These are phyloP conservation scores for Graphiopsis chlorocephala DNA, from an alignment of 2,329 filamentous ascomycete genomes.

Conservation along the genomic window DNA sequence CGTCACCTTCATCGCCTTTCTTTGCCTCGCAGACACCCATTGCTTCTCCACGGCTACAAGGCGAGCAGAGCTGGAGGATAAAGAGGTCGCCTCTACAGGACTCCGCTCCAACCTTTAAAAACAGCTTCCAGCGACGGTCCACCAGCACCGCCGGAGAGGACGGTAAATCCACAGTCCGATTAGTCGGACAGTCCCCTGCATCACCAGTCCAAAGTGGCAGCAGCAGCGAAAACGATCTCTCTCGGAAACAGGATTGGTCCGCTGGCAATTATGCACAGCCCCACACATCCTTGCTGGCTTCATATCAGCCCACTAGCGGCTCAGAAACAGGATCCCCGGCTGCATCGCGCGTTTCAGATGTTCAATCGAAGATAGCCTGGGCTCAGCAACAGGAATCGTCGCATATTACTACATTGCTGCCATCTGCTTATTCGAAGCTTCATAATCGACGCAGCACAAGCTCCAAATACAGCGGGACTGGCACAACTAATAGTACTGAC, in stretches of 20 bases:
- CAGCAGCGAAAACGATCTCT: slow-evolving; percentile 17
- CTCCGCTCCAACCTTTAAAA: slow-evolving; percentile 27
- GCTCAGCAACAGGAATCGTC: slow-evolving; percentile 23
- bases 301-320: slow-evolving; percentile 26
- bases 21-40: slow-evolving; percentile 25
- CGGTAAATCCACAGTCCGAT: slow-evolving; percentile 32
- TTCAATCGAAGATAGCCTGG: slow-evolving; percentile 25
- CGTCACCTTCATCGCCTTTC: slow-evolving; percentile 16
- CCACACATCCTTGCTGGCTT: slow-evolving; percentile 15
- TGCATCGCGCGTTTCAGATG: slow-evolving; percentile 31
- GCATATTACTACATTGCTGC: slow-evolving; percentile 25
- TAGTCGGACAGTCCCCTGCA: slow-evolving; percentile 30
- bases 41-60: slow-evolving; percentile 18
- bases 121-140: slow-evolving; percentile 18
- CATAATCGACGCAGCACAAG: slow-evolving; percentile 28
- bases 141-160: slow-evolving; percentile 13
- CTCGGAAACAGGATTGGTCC: slow-evolving; percentile 19
- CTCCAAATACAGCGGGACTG: slow-evolving; percentile 29
- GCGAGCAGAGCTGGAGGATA: slow-evolving; percentile 22
- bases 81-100: slow-evolving; percentile 28
- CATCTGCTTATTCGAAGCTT: slow-evolving; percentile 21
- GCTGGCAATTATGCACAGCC: slow-evolving; percentile 7
- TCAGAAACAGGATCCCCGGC: slow-evolving; percentile 27
- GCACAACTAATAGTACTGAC: slow-evolving; percentile 28
- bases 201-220: slow-evolving; percentile 18